A percentile compares a stretch with the other conserved stretches of the same genome.
Evolutionary conservation across 768 basidiomycete species (phyloP).

Genomic region (Kwoniella botswanensis): DNA sequence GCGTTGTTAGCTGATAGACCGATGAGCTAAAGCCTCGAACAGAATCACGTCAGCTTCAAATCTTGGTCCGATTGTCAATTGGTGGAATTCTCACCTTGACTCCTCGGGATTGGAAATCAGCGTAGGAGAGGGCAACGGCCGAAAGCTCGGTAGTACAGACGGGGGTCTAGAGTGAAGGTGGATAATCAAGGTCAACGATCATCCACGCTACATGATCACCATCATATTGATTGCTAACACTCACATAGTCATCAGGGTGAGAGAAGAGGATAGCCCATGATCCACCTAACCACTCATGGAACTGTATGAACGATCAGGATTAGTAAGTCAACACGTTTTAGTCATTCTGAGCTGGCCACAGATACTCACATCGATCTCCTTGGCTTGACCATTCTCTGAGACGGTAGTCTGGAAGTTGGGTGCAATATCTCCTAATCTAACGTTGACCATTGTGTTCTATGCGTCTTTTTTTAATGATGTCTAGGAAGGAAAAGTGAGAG

Average conservation of each 20-base stretch:
- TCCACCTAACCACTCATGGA: slow-evolving; percentile 85
- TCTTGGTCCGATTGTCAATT: not conserved
- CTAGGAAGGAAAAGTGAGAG: not conserved
- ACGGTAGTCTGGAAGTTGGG: slow-evolving; percentile 59
- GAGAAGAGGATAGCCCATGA: slow-evolving; percentile 93
- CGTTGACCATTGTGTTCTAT: slow-evolving; percentile 41
- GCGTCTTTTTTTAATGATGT: not conserved
- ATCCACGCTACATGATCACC: too few species aligned
- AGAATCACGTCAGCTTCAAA: not conserved
- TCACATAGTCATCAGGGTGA: slow-evolving; percentile 70
- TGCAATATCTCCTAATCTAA: slow-evolving; percentile 65
- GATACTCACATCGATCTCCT: not conserved
- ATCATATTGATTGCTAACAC: not conserved
- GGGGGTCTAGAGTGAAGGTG: slow-evolving; percentile 29
- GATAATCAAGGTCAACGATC: not conserved
- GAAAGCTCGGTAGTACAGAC: slow-evolving; percentile 84
- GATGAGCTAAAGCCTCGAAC: slow-evolving; percentile 40
- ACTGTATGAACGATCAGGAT: slow-evolving; percentile 32
- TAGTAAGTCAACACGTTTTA: not conserved
- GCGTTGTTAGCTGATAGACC: slow-evolving; percentile 89
- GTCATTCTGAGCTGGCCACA: too few species aligned
- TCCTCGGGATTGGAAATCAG: slow-evolving; percentile 81
- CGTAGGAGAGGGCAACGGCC: slow-evolving; percentile 84
- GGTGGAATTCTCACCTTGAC: slow-evolving; percentile 75
- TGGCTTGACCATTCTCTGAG: not conserved